A percentile compares a stretch with the other conserved stretches of the same genome.
phyloP scores from a whole-genome alignment of 1,284 basidiomycete genomes.

The Apiotrichum porosum region DNA sequence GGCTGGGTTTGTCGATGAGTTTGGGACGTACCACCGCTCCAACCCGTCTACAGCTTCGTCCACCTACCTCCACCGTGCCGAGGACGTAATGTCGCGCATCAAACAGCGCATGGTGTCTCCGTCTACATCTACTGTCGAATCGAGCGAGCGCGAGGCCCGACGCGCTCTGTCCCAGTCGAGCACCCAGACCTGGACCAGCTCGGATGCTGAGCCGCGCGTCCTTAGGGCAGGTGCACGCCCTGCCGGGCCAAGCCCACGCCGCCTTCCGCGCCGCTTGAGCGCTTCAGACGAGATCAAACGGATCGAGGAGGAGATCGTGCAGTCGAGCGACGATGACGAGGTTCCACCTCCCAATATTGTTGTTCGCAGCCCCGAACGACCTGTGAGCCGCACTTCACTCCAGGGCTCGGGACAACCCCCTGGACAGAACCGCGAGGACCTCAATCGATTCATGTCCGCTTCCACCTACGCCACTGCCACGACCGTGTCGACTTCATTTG shows the following conservation, averaged over 20 bases:
- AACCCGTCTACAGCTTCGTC: constrained; percentile 46
- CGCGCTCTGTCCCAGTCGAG: constrained; percentile 40
- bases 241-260: constrained; percentile 28
- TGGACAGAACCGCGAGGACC: constrained; percentile 54
- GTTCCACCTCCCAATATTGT: not conserved
- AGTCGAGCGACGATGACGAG: not conserved
- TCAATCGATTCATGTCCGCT: constrained; percentile 75
- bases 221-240: no score
- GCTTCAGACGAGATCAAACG: constrained; percentile 45
- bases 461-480: constrained; percentile 58
- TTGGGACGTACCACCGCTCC: constrained; percentile 27
- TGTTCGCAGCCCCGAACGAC: not conserved
- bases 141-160: constrained; percentile 13
- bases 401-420: constrained; percentile 14
- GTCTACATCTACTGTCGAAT: constrained; percentile 27
- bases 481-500: constrained; percentile 72
- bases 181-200: constrained; percentile 16
- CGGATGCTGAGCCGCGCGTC: not conserved
- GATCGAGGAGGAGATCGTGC: not conserved
- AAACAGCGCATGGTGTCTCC: constrained; percentile 51
- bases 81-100: constrained; percentile 74
- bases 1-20: no score
- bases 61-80: constrained; percentile 67
- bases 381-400: not conserved
- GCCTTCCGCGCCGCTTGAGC: constrained; percentile 37